phyloP scores from a whole-genome alignment of 345 rosid genomes.

The Eucalyptus pauciflora region DNA sequence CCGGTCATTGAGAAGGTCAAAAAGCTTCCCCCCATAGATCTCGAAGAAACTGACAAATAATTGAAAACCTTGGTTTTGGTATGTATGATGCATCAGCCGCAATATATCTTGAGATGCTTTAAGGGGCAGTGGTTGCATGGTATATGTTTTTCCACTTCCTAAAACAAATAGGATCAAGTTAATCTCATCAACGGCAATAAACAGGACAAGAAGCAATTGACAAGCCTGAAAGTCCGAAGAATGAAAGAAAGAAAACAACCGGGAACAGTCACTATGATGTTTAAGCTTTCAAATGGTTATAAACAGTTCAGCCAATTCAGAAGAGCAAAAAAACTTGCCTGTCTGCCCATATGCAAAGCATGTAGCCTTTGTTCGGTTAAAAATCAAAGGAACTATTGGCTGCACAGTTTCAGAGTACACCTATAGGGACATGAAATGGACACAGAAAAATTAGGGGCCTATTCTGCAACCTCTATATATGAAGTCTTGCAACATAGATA shows the following conservation, averaged over 20 bases:
- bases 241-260: not conserved
- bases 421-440: not conserved
- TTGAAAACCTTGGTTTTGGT: constrained; percentile 43
- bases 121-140: constrained; percentile 63
- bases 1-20: constrained; percentile 56
- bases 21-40: constrained; percentile 63
- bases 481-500: not conserved
- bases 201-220: not conserved
- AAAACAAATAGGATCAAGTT: not conserved
- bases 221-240: not conserved
- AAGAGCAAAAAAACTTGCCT: constrained; percentile 11
- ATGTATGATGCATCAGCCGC: constrained; percentile 29
- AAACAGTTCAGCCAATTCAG: not conserved
- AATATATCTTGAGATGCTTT: constrained; percentile 55
- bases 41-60: constrained; percentile 59
- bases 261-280: not conserved
- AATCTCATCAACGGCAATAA: not conserved
- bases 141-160: constrained; percentile 70
- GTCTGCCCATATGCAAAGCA: constrained; percentile 63
- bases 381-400: constrained; percentile 45
- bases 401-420: constrained; percentile 48
- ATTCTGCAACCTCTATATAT: not conserved
- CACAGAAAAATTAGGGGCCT: not conserved
- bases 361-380: constrained; percentile 47
- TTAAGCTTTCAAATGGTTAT: not conserved